Evolutionary conservation across 2,329 filamentous ascomycete genomes (phyloP), one percentile per base, ranked within the genome.

Genomic region (Neopestalotiopsis sp.): DNA sequence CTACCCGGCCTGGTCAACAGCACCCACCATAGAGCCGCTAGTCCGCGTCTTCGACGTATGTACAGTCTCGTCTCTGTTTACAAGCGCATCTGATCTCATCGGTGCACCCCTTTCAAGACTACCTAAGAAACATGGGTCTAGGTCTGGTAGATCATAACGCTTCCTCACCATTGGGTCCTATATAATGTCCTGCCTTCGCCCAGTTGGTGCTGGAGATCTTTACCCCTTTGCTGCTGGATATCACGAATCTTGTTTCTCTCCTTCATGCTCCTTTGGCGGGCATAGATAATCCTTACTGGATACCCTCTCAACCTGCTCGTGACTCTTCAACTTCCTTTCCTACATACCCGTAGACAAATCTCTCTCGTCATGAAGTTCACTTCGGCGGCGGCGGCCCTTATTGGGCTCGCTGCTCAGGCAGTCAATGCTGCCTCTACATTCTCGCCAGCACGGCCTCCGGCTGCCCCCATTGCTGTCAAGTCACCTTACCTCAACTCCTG

Each of bases 401-500:
- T 74, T 59, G 77, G 75, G 57, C 68, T 81, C 53, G 72, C 77
- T 56, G 73, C 74, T 14, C 70, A 73, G 45, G 62, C 78, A 66
- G 74, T 72, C 40, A 71, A 75, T 28, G 76, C 75, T 59, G 74
- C 77, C 61, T 91, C 90, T 10, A 88, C 84, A 1, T 93, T 92
- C 76, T 84, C 81, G 45, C 91, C 91, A 42, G 86, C 88, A 45
- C 85, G 90, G 6, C 91, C 91, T 57, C 91, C 91, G 17, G 86
- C 91, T 1, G 84, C 92, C 34, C 92, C 93, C 13, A 80, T 95
- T 42, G 92, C 92, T 58, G 92, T 95, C 59, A 90, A 89, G 71
- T 91, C 90, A 10, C 93, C 93, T 0, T 95, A 95, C 73, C 80
- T 95, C 17, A 94, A 88, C 76, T 88, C 89, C 14, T 94, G 91